Conservation (phyloP, 2,329 filamentous ascomycete species). For the Gremmenia infestans region DNA sequence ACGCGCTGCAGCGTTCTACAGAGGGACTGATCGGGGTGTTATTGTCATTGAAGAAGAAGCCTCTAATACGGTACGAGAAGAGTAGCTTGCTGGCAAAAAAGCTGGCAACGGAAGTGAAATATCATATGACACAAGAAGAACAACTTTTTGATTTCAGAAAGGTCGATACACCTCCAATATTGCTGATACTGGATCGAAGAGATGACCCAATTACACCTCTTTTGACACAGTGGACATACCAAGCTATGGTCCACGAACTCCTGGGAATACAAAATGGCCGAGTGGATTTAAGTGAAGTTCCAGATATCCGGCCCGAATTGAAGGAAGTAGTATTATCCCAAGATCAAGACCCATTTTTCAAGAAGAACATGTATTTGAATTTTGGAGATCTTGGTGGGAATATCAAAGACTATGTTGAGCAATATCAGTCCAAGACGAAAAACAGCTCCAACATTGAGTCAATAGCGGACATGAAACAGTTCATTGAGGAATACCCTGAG, state of each 20-base stretch:
- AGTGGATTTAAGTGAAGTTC: constrained; percentile 79
- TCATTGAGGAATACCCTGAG: constrained; percentile 97
- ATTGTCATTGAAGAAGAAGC: constrained; percentile 91
- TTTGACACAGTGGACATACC: constrained; percentile 97
- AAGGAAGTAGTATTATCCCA: constrained; percentile 93
- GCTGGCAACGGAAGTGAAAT: constrained; percentile 84
- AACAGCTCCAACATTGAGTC: constrained; percentile 94
- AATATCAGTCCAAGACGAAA: constrained; percentile 97
- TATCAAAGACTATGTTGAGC: constrained; percentile 97
- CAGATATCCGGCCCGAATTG: constrained; percentile 78
- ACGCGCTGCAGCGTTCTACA: constrained; percentile 78
- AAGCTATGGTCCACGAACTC: constrained; percentile 98
- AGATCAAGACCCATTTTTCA: constrained; percentile 98
- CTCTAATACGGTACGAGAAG: constrained; percentile 87
- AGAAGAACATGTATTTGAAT: constrained; percentile 97
- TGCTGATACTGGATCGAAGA: constrained; percentile 83
- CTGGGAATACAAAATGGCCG: constrained; percentile 93
- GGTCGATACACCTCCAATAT: constrained; percentile 88
- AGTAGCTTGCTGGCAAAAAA: constrained; percentile 89
- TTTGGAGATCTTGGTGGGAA: constrained; percentile 94
- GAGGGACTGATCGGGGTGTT: constrained; percentile 83
- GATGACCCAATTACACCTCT: constrained; percentile 94
- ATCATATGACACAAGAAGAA: constrained; percentile 91
- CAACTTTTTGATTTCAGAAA: constrained; percentile 95
- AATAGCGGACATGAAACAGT: constrained; percentile 97